A percentile compares a stretch with the other conserved stretches of the same genome.
Conservation (phyloP, 2,329 filamentous ascomycete species). For the Aspergillus pseudoglaucus region DNA sequence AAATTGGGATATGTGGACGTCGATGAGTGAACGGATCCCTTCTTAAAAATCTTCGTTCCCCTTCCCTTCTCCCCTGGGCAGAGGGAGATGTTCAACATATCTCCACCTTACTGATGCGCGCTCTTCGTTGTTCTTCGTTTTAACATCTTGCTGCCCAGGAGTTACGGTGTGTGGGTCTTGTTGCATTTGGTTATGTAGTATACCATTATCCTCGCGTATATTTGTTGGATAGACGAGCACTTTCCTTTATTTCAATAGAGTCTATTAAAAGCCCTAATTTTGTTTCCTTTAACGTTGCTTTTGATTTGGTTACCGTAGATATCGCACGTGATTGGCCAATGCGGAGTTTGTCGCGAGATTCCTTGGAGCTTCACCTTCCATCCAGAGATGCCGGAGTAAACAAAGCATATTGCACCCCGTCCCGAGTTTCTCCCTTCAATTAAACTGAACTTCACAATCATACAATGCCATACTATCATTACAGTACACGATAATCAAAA, state of each 20-base stretch:
- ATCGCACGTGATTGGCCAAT: neutral
- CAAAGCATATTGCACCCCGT: neutral
- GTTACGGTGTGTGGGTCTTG: neutral
- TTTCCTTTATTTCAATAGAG: neutral
- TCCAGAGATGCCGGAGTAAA: neutral
- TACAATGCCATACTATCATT: neutral
- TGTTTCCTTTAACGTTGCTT: no score
- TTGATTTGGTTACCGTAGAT: neutral
- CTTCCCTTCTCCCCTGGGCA: neutral
- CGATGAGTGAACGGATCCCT: neutral
- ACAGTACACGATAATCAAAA: neutral
- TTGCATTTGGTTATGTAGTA: slow-evolving; percentile 3
- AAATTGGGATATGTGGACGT: slow-evolving; percentile 65
- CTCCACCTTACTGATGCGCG: neutral
- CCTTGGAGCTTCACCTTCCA: neutral
- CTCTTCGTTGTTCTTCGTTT: neutral
- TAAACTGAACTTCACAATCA: neutral
- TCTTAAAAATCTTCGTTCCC: neutral
- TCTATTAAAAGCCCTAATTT: neutral
- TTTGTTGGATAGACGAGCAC: neutral
- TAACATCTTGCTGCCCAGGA: neutral
- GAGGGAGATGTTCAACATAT: slow-evolving; percentile 1
- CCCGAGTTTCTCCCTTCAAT: neutral
- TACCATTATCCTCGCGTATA: slow-evolving; percentile 5
- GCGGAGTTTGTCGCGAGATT: neutral